phyloP scores from a whole-genome alignment of 2,329 filamentous ascomycete genomes.

The Arthrobotrys iridis region DNA sequence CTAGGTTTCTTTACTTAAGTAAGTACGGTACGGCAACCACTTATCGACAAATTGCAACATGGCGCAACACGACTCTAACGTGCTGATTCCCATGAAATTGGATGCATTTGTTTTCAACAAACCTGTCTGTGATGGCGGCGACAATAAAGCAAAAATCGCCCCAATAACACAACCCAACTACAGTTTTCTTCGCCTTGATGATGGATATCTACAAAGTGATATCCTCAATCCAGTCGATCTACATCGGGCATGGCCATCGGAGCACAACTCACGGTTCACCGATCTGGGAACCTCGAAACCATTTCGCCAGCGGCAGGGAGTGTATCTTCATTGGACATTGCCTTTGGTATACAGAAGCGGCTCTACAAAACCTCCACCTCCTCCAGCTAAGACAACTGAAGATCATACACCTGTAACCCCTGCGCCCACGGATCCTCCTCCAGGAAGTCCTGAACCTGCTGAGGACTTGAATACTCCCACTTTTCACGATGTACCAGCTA shows the following conservation, averaged over 20 bases:
- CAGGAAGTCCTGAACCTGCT: too few species aligned
- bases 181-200: constrained; percentile 62
- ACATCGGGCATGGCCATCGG: constrained; percentile 60
- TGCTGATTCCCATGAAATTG: constrained; percentile 53
- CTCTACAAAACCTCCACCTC: background rate
- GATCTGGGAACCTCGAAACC: constrained; percentile 59
- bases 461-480: background rate
- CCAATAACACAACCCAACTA: constrained; percentile 66
- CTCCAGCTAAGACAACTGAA: too few species aligned
- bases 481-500: constrained; percentile 58
- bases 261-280: constrained; percentile 60
- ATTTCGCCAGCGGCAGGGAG: constrained; percentile 60
- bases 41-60: constrained; percentile 4
- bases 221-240: constrained; percentile 61
- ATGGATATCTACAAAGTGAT: constrained; percentile 61
- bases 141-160: constrained; percentile 59
- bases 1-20: too few species aligned
- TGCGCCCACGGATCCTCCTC: background rate
- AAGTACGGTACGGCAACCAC: too few species aligned
- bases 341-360: constrained; percentile 60
- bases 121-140: constrained; percentile 57
- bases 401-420: too few species aligned
- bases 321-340: constrained; percentile 64
- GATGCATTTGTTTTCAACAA: constrained; percentile 59
- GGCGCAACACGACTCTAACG: background rate